phyloP scores from a whole-genome alignment of 495 filamentous ascomycete species.

The Cudoniella acicularis region DNA sequence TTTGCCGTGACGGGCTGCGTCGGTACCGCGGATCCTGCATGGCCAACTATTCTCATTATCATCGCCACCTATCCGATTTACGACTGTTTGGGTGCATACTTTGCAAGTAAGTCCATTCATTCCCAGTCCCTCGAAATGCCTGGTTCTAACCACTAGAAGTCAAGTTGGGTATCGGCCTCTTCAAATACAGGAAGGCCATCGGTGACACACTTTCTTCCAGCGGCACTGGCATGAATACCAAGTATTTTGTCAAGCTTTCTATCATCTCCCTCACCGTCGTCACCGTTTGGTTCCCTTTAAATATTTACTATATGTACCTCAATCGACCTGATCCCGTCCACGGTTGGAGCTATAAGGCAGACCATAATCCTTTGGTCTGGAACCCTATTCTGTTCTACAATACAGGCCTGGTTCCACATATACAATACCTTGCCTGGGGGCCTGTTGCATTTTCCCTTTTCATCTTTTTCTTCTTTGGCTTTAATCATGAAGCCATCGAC shows the following conservation, averaged over 20 bases:
- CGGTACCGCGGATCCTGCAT: constrained; percentile 60
- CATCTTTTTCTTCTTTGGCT: constrained; percentile 77
- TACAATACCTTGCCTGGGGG: constrained; percentile 61
- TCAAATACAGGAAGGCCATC: constrained; percentile 63
- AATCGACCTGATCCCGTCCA: constrained; percentile 45
- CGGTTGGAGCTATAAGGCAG: constrained; percentile 48
- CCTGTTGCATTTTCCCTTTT: constrained; percentile 54
- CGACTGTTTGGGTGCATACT: constrained; percentile 58
- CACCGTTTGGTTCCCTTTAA: constrained; percentile 59
- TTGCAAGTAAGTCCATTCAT: constrained; percentile 72
- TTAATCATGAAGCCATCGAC: constrained; percentile 68
- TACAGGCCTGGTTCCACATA: constrained; percentile 47
- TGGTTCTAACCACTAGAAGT: constrained; percentile 37
- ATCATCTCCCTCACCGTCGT: constrained; percentile 66
- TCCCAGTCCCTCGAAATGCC: constrained; percentile 7
- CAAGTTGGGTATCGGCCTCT: constrained; percentile 63
- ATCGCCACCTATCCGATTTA: constrained; percentile 63
- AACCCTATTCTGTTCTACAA: constrained; percentile 58
- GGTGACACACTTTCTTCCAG: constrained; percentile 51
- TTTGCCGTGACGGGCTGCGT: constrained; percentile 71
- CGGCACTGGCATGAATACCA: constrained; percentile 54
- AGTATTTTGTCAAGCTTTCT: constrained; percentile 76
- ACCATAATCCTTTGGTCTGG: constrained; percentile 56
- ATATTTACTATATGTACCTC: constrained; percentile 54
- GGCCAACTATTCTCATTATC: constrained; percentile 64